Percentiles rank a stretch among this genome's conserved stretches.
Conservation (phyloP, 1,284 basidiomycete species). For the Trichosporon sp. region DNA sequence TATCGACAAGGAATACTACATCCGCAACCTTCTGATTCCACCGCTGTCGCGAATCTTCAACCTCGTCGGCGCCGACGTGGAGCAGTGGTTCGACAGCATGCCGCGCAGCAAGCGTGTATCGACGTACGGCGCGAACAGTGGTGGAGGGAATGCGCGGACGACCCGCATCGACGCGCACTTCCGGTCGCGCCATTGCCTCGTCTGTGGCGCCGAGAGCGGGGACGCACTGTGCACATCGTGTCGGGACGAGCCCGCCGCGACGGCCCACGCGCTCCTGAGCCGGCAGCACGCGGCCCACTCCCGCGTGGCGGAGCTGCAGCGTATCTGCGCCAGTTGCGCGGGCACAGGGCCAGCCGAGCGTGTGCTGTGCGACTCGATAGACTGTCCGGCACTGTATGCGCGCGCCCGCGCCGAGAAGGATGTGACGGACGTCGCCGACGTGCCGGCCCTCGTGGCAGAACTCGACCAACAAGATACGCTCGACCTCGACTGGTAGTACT, state of each 20-base stretch:
- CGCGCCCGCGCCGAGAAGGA: slow-evolving; percentile 68
- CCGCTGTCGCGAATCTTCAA: slow-evolving; percentile 89
- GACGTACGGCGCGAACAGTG: slow-evolving; percentile 24
- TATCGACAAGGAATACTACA: slow-evolving; percentile 88
- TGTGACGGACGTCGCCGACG: slow-evolving; percentile 55
- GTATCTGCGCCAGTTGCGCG: slow-evolving; percentile 72
- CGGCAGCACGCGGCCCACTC: slow-evolving; percentile 66
- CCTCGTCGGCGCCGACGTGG: slow-evolving; percentile 85
- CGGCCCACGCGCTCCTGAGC: slow-evolving; percentile 65
- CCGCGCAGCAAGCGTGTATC: slow-evolving; percentile 57
- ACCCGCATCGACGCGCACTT: slow-evolving; percentile 36
- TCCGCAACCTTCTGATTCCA: slow-evolving; percentile 81
- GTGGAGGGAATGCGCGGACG: slow-evolving; percentile 44
- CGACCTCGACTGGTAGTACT: slow-evolving; percentile 24
- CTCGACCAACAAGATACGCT: slow-evolving; percentile 22
- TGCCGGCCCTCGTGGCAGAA: slow-evolving; percentile 35
- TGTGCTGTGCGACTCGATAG: slow-evolving; percentile 75
- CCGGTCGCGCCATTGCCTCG: slow-evolving; percentile 21
- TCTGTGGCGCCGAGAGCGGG: slow-evolving; percentile 20
- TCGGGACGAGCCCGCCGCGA: slow-evolving; percentile 61
- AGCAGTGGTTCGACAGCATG: slow-evolving; percentile 87
- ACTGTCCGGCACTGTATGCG: slow-evolving; percentile 79
- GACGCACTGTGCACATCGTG: slow-evolving; percentile 67
- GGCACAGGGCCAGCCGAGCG: slow-evolving; percentile 64
- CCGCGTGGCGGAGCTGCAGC: slow-evolving; percentile 64